Conservation (phyloP, 176 grass and related monocot species). For the Thalia dealbata region DNA sequence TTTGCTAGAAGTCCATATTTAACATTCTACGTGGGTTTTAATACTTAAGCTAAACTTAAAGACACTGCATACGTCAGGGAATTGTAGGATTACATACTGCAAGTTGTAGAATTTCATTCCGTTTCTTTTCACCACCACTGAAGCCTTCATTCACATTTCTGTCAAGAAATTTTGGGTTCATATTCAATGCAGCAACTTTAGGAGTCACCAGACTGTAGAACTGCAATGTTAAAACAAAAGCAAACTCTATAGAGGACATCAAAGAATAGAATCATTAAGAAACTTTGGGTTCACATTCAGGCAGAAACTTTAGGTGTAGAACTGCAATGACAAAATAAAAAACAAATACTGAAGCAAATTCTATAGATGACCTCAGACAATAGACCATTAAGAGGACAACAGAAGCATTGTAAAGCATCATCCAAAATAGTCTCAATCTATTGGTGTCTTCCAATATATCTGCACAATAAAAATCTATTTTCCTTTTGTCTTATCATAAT, state of each 20-base stretch:
- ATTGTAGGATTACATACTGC: conserved; percentile 39
- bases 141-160: conserved; percentile 97
- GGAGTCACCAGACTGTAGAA: conserved; percentile 58
- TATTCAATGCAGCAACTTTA: conserved; percentile 60
- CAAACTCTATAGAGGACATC: neutral
- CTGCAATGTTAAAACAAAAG: conserved; percentile 29
- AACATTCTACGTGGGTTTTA: neutral
- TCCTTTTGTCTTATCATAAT: no score
- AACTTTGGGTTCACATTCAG: conserved; percentile 75
- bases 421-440: no score
- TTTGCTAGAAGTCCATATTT: neutral
- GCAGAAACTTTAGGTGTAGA: conserved; percentile 62
- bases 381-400: neutral
- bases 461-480: no score
- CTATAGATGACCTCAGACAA: neutral
- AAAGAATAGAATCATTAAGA: conserved; percentile 21
- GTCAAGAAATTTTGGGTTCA: conserved; percentile 72
- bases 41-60: neutral
- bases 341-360: no score
- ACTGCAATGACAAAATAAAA: conserved; percentile 35
- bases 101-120: conserved; percentile 96
- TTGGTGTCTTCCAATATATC: no score
- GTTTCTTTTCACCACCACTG: conserved; percentile 94
- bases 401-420: neutral
- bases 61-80: neutral